Evolutionary conservation across 2,329 filamentous ascomycete genomes (phyloP).

Genomic region (Fusarium napiforme): DNA sequence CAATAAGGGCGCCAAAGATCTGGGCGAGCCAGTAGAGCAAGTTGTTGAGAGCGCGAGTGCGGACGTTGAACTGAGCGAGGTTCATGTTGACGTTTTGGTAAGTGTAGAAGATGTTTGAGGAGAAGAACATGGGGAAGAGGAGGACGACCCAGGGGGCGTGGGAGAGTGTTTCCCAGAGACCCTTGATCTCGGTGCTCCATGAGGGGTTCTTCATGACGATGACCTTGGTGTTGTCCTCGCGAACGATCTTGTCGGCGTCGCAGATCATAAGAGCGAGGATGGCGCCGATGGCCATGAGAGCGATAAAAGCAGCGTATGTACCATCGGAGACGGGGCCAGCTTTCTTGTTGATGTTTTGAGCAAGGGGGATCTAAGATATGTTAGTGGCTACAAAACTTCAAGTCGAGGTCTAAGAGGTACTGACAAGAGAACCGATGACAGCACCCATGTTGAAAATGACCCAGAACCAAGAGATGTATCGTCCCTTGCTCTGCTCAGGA

Average conservation of each 20-base stretch:
- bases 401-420: constrained; percentile 29
- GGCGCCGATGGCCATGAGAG: constrained; percentile 63
- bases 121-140: constrained; percentile 65
- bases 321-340: constrained; percentile 58
- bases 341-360: constrained; percentile 73
- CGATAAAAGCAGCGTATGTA: constrained; percentile 62
- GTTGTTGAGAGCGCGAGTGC: constrained; percentile 65
- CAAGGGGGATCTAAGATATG: constrained; percentile 69
- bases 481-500: constrained; percentile 81
- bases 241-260: constrained; percentile 55
- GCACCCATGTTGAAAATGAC: constrained; percentile 93
- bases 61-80: constrained; percentile 64
- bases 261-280: constrained; percentile 59
- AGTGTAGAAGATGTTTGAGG: constrained; percentile 66
- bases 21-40: constrained; percentile 67
- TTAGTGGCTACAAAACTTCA: background rate
- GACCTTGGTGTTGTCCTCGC: constrained; percentile 52
- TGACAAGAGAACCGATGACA: constrained; percentile 79
- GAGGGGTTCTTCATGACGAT: constrained; percentile 52
- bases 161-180: constrained; percentile 58
- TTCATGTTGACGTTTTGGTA: constrained; percentile 69
- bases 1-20: constrained; percentile 63
- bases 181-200: constrained; percentile 48
- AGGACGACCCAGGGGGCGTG: constrained; percentile 42
- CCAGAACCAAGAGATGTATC: constrained; percentile 93